Evolutionary conservation across 116 monocot species (phyloP), one percentile per base, ranked within the genome.

Genomic region (Zostera marina): DNA sequence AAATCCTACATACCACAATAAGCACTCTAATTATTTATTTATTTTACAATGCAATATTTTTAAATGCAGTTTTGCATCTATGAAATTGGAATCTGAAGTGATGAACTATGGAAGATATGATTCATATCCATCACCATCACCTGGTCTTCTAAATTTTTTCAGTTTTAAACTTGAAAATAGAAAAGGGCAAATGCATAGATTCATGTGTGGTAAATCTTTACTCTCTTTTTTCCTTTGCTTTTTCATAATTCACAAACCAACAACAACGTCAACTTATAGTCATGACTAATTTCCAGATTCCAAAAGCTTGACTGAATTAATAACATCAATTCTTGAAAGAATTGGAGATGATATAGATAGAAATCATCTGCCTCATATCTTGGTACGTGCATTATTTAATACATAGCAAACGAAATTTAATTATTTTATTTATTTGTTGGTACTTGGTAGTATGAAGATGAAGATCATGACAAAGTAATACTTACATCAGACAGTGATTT

Each of bases 401-500:
- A 19, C 51, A 32, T 32, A 5, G 32, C 5, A 32, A 32, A 32
- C 5, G 5, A 32, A 0, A 44, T 51, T 51, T 51, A 16, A 19
- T 19, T 3, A 7, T 2, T 19, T 19, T 16, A 9, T 51, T 32
- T 51, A 9, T 19, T 51, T 19, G 20, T 51, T 16, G 8, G 19
- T 19, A 19, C 3, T 58, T 11, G 71, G 14, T 66, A 84, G 84
- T 88, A 88, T 61, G 84, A 94, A 76, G 93, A 93, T 62, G 93
- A 84, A 73, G 93, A 94, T 63, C 84, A 74, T 42, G 93, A 94
- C 60, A 88, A 81, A 51, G 81, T 94, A 19, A 58, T 94, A 12
- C 77, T 94, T 62, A 77, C 88, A 66, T 88, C 93, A 19, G 84
- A 94, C 44, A 60, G 58, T 72, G 93, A 94, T 77, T 81, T 94